Evolutionary conservation across 148 eudicot species (phyloP).

Genomic region (Linanthus parryae): DNA sequence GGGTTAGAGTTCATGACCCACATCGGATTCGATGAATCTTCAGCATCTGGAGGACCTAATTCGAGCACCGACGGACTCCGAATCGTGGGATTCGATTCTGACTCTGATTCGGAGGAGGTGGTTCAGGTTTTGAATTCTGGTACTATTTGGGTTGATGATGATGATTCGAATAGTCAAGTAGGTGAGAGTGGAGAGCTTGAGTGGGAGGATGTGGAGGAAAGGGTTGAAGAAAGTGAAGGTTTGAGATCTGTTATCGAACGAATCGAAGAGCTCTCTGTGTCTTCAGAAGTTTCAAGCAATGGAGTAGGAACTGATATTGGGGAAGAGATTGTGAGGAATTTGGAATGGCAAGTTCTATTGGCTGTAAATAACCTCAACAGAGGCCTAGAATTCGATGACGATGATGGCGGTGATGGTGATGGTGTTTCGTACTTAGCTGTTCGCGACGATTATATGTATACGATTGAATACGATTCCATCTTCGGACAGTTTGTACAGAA

Average conservation of each 20-base stretch:
- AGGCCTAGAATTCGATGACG: conserved; percentile 19
- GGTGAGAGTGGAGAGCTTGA: conserved; percentile 14
- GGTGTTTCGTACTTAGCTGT: conserved; percentile 13
- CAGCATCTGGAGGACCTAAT: not conserved
- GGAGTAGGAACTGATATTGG: conserved; percentile 26
- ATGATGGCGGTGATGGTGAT: conserved; percentile 31
- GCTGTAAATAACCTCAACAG: conserved; percentile 57
- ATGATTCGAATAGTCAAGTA: conserved; percentile 17
- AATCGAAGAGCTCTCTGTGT: conserved; percentile 36
- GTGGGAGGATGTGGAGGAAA: conserved; percentile 42
- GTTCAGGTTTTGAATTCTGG: conserved; percentile 15
- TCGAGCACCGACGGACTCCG: conserved; percentile 43
- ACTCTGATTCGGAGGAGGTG: conserved; percentile 57
- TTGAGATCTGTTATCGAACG: conserved; percentile 37
- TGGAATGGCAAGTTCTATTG: conserved; percentile 73
- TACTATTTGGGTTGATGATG: conserved; percentile 16
- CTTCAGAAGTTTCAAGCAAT: conserved; percentile 33
- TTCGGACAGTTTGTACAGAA: conserved; percentile 60
- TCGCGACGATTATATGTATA: conserved; percentile 19
- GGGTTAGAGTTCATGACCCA: too few relatives aligned
- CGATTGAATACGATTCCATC: conserved; percentile 32
- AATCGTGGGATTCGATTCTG: conserved; percentile 63
- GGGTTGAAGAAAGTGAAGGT: conserved; percentile 27
- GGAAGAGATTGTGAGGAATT: conserved; percentile 26
- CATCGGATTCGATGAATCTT: too few relatives aligned